Evolutionary conservation across 495 filamentous ascomycete species (phyloP).

Genomic region (Jackrogersella minutella): DNA sequence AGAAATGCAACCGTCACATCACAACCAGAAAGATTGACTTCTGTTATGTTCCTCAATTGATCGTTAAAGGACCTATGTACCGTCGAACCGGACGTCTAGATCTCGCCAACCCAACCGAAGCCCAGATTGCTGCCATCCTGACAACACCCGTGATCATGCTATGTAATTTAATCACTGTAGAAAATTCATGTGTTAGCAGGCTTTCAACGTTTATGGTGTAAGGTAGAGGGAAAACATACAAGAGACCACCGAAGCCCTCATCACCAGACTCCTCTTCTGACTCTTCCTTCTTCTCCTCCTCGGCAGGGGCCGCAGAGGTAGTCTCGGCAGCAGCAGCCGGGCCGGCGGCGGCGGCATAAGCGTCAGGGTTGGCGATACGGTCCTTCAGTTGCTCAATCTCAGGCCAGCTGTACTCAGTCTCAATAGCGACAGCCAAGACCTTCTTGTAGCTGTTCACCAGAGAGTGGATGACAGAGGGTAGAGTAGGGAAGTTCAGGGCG

Average conservation of each 20-base stretch:
- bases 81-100: conserved; percentile 44
- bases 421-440: conserved; percentile 85
- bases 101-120: conserved; percentile 50
- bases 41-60: conserved; percentile 51
- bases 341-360: conserved; percentile 84
- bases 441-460: conserved; percentile 98
- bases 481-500: conserved; percentile 90
- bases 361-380: conserved; percentile 97
- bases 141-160: conserved; percentile 46
- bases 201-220: not conserved
- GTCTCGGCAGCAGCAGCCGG: conserved; percentile 63
- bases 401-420: conserved; percentile 93
- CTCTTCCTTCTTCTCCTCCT: conserved; percentile 66
- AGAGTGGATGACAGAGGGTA: conserved; percentile 96
- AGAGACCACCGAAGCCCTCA: conserved; percentile 75
- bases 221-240: conserved; percentile 54
- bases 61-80: conserved; percentile 56
- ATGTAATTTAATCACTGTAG: conserved; percentile 54
- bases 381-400: conserved; percentile 98
- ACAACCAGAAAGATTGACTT: conserved; percentile 26
- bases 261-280: conserved; percentile 66
- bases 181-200: conserved; percentile 22
- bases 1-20: conserved; percentile 30
- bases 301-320: conserved; percentile 57
- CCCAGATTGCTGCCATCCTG: conserved; percentile 47